Evolutionary conservation across 192 early-diverging fungal genomes (phyloP), one percentile per base, ranked within the genome.

Genomic region (Linnemannia elongata): DNA sequence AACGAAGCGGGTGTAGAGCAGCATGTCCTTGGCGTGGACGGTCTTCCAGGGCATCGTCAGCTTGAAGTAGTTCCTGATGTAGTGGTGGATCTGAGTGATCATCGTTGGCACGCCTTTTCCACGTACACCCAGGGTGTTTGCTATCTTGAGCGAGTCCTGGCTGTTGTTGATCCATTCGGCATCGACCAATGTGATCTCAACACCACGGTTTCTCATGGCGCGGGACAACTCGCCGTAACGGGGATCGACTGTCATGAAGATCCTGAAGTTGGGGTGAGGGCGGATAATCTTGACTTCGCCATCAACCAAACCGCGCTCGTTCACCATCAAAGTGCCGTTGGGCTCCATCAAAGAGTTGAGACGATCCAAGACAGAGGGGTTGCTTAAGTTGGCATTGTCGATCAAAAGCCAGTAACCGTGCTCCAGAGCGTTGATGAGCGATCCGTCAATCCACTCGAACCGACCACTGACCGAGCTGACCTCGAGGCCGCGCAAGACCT

Each of bases 391-490:
- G 45, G 97, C 97, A 79, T 98, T 97, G 85, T 99, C 98, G 47
- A 99, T 93, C 41, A 99, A 85, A 35, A 99, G 89, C 98, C 98
- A 99, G 77, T 96, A 91, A 2, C 98, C 98, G 69, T 96, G 90
- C 75, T 97, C 94, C 20, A 99, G 75, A 6, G 98, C 97, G 42
- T 96, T 93, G 39, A 99, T 95, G 8, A 99, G 90, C 6, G 96
- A 93, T 52, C 97, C 97, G 88, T 99, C 98, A 69, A 98, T 95
- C 98, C 98, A 99, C 83, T 99, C 98, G 82, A 99, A 99, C 24
- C 93, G 91, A 22, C 98, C 98, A 45, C 92, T 91, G 6, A 93
- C 92, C 38, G 92, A 89, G 1, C 89, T 85, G 24, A 74, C 79
- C 82, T 94, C 91, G 3, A 93, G 66, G 6, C 52, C 69, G 60